Percentiles rank a stretch among this genome's conserved stretches.
These are phyloP conservation scores for Echinochloa phyllopogon DNA, from an alignment of 176 grass and related monocot genomes.

Conservation along the genomic window DNA sequence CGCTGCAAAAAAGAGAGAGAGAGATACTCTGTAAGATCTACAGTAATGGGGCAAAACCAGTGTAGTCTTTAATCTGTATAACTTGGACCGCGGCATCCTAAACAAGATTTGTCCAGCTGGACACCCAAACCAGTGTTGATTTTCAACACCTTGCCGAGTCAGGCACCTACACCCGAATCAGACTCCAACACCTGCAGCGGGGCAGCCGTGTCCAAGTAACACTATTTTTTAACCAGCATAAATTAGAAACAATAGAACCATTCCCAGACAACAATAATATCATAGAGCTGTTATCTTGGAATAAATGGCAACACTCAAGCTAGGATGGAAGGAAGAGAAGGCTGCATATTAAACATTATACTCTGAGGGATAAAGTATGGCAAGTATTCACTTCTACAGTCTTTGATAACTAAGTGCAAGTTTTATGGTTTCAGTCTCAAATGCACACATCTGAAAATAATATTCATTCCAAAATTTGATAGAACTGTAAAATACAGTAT, in stretches of 20 bases:
- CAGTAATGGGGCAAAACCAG: slow-evolving; percentile 14
- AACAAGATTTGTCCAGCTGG: neutral
- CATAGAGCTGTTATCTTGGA: slow-evolving; percentile 7
- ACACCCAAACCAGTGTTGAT: neutral
- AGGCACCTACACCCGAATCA: neutral
- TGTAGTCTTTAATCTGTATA: neutral
- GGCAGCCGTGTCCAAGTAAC: neutral
- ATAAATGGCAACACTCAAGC: neutral
- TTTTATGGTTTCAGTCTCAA: neutral
- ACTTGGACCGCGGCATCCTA: neutral
- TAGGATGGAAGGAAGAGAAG: slow-evolving; percentile 20
- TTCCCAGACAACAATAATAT: slow-evolving; percentile 17
- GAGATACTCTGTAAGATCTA: slow-evolving; percentile 22
- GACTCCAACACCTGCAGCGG: neutral
- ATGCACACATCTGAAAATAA: neutral
- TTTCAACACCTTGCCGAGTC: neutral
- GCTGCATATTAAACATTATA: neutral
- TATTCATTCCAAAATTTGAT: neutral
- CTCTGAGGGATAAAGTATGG: neutral
- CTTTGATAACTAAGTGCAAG: slow-evolving; percentile 20
- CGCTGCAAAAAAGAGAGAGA: slow-evolving; percentile 51
- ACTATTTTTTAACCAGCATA: neutral
- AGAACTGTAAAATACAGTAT: neutral
- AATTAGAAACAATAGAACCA: neutral
- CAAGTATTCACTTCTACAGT: neutral